phyloP scores from a whole-genome alignment of 306 rosid species.

The Gleditsia sinensis region DNA sequence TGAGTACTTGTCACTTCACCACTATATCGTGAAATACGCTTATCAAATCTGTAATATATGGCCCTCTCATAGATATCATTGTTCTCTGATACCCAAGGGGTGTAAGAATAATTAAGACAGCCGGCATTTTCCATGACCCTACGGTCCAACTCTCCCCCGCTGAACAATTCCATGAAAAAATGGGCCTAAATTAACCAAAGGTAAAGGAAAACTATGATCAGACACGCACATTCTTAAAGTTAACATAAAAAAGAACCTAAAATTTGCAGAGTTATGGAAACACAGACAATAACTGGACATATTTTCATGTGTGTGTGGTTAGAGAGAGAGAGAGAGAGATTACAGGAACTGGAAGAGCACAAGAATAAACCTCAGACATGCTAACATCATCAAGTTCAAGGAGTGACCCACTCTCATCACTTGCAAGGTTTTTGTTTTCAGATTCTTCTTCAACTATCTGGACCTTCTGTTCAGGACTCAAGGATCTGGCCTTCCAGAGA shows the following conservation, averaged over 20 bases:
- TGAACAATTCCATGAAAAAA: slow-evolving; percentile 76
- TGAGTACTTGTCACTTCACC: slow-evolving; percentile 91
- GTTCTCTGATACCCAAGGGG: slow-evolving; percentile 93
- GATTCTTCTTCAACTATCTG: slow-evolving; percentile 84
- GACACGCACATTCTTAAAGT: background rate
- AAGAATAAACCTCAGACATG: slow-evolving; percentile 82
- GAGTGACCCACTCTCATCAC: slow-evolving; percentile 73
- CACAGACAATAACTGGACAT: background rate
- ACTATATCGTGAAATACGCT: slow-evolving; percentile 67
- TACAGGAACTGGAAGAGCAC: slow-evolving; percentile 68
- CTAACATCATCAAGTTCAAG: slow-evolving; percentile 81
- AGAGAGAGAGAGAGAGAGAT: slow-evolving; percentile 35
- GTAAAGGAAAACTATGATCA: slow-evolving; percentile 32
- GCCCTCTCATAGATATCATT: slow-evolving; percentile 78
- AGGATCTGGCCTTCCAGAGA: slow-evolving; percentile 94
- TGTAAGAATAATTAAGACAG: slow-evolving; percentile 69
- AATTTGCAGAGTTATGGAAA: slow-evolving; percentile 8
- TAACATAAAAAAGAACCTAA: background rate
- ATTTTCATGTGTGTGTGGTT: background rate
- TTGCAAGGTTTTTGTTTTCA: slow-evolving; percentile 63
- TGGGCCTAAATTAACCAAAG: slow-evolving; percentile 54
- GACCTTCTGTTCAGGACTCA: slow-evolving; percentile 96
- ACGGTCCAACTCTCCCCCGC: slow-evolving; percentile 80
- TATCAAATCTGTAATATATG: slow-evolving; percentile 73
- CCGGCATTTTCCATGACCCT: slow-evolving; percentile 88